These are phyloP conservation scores for Curvularia spicifera DNA, from an alignment of 2,329 filamentous ascomycete genomes.

Conservation along the genomic window DNA sequence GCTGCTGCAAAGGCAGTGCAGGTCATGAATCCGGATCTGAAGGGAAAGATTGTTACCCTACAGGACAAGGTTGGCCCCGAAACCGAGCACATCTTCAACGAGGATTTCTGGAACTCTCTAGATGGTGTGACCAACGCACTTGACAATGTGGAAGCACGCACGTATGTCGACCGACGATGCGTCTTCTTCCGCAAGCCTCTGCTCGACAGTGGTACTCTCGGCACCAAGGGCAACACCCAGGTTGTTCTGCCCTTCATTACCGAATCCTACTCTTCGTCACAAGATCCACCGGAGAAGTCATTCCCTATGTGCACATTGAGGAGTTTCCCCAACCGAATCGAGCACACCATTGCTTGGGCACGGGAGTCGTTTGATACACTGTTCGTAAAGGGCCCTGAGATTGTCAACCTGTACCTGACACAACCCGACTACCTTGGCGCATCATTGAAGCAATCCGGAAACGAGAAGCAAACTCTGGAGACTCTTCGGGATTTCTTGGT, in stretches of 20 bases:
- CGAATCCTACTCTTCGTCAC: constrained; percentile 96
- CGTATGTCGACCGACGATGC: constrained; percentile 93
- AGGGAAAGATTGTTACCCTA: constrained; percentile 82
- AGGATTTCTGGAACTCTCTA: constrained; percentile 84
- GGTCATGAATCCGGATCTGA: constrained; percentile 92
- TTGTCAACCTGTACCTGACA: constrained; percentile 90
- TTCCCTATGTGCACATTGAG: constrained; percentile 98
- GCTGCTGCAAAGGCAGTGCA: constrained; percentile 88
- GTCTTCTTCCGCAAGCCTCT: constrained; percentile 98
- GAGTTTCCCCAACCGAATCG: constrained; percentile 97
- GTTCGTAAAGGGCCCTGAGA: constrained; percentile 92
- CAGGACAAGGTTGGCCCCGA: constrained; percentile 90
- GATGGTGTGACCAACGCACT: constrained; percentile 96
- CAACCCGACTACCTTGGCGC: constrained; percentile 89
- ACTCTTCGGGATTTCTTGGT: constrained; percentile 89
- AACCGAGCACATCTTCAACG: constrained; percentile 93
- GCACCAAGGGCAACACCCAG: constrained; percentile 98
- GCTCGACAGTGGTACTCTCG: constrained; percentile 95
- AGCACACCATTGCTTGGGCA: constrained; percentile 98
- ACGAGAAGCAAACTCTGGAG: constrained; percentile 92
- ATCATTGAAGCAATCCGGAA: constrained; percentile 89
- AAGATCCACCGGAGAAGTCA: constrained; percentile 96
- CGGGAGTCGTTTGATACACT: constrained; percentile 93
- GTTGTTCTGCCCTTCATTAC: constrained; percentile 90
- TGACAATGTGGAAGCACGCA: constrained; percentile 96